A percentile compares a stretch with the other conserved stretches of the same genome.
These are phyloP conservation scores for Trametes elegans DNA, from an alignment of 768 basidiomycete genomes.

Conservation along the genomic window DNA sequence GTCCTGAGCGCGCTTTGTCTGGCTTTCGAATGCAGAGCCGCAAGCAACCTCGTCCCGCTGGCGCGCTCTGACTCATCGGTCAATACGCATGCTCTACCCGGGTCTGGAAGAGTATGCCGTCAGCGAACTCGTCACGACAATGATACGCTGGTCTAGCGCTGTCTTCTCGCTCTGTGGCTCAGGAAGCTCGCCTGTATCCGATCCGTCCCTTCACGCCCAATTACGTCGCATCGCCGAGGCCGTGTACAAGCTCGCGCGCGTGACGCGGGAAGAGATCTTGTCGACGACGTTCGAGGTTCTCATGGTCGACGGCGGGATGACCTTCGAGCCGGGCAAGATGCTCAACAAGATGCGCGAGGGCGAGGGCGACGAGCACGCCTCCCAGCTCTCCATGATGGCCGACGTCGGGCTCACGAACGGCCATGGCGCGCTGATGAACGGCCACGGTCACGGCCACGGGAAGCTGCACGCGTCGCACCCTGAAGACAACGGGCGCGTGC, in stretches of 20 bases:
- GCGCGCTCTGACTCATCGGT: slow-evolving; percentile 69
- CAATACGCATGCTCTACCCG: slow-evolving; percentile 67
- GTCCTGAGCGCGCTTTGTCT: background rate
- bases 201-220: slow-evolving; percentile 50
- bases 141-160: slow-evolving; percentile 69
- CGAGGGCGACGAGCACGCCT: slow-evolving; percentile 25
- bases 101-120: slow-evolving; percentile 62
- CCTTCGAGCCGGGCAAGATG: slow-evolving; percentile 53
- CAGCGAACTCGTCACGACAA: slow-evolving; percentile 72
- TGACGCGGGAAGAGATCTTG: slow-evolving; percentile 72
- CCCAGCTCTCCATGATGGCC: slow-evolving; percentile 27
- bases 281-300: slow-evolving; percentile 74
- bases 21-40: slow-evolving; percentile 45
- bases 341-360: slow-evolving; percentile 63
- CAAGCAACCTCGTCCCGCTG: slow-evolving; percentile 78
- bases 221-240: slow-evolving; percentile 65
- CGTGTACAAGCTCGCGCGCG: slow-evolving; percentile 59
- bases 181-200: slow-evolving; percentile 37
- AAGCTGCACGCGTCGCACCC: slow-evolving; percentile 32
- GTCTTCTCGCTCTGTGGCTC: slow-evolving; percentile 66
- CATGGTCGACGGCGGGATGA: slow-evolving; percentile 51
- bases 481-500: slow-evolving; percentile 33
- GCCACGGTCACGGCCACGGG: slow-evolving; percentile 9
- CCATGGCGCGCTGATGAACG: background rate
- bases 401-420: background rate